Base-by-base conservation (phyloP, 2,329 filamentous ascomycete species). In the Cytospora piceicola region DNA sequence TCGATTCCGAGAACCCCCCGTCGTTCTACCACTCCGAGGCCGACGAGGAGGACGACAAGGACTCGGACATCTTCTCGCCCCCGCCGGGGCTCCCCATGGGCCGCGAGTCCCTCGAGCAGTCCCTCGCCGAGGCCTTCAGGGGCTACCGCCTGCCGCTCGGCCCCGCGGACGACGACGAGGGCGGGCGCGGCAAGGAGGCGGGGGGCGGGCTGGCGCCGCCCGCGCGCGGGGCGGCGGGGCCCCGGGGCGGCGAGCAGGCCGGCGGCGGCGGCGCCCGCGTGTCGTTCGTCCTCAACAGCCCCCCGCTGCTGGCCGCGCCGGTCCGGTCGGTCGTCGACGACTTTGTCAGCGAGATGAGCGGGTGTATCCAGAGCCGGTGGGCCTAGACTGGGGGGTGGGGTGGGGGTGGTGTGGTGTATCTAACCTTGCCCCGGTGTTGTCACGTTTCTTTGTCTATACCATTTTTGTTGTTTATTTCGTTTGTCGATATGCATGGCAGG, bases 121-220 rank as follows among this genome's bases (percentile, higher is more conserved):
- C 71, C n/a, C 69, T 73, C 3, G 57, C 69, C 39, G 65, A 70
- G 54, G 69, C 72, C 3, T 75, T 80, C 49, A 76, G 76, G 0
- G 75, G 75, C n/a, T 85, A 85, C 71, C 83, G 81, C 66, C 76
- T 85, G n/a, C 83, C 83, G 3, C 73, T 70, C 17, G 69, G 73
- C 1, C 70, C 71, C 3, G 67, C 71, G 4, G 71, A 72, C 4
- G 71, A 36, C 34, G n/a, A n/a, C n/a, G n/a, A n/a, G n/a, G n/a
- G n/a, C n/a, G 42, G 42, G 34, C 34, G 15, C 34, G 5, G 11
- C 17, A 42, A 42, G 46, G 11, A 68, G 39, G n/a, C n/a, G n/a
- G n/a, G n/a, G n/a, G 69, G 65, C 42, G 76, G 76, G 69, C 67
- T 63, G 55, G 63, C 55, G 70, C 39, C 57, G 29, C 22, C 39